These are phyloP conservation scores for Scheffersomyces quercinus DNA, from an alignment of 1,139 yeast species.

Conservation along the genomic window DNA sequence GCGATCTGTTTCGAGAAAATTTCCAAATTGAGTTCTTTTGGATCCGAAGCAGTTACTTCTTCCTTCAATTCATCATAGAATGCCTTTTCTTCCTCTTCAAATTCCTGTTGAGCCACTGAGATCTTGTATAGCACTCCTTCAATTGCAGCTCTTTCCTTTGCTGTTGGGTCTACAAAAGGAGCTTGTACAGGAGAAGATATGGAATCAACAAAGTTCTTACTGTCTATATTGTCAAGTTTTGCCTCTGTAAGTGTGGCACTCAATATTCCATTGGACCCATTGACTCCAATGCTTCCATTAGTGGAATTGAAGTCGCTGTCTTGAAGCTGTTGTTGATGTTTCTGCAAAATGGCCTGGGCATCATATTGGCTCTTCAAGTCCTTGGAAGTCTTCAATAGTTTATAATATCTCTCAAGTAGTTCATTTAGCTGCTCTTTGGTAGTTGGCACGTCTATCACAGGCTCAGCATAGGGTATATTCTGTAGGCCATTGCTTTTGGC, in stretches of 20 bases:
- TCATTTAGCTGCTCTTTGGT: constrained; percentile 32
- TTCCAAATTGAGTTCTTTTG: constrained; percentile 39
- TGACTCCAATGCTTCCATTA: constrained; percentile 7
- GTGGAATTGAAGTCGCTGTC: constrained; percentile 9
- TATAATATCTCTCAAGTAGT: constrained; percentile 34
- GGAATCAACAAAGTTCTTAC: constrained; percentile 3
- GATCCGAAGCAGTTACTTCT: constrained; percentile 4
- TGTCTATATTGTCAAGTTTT: constrained; percentile 2
- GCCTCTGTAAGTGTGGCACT: not conserved
- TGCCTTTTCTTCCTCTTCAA: constrained; percentile 22
- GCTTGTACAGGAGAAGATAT: constrained; percentile 3
- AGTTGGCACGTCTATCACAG: constrained; percentile 22
- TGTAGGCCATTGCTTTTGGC: not conserved
- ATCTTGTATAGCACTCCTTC: constrained; percentile 34
- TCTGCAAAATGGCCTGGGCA: constrained; percentile 10
- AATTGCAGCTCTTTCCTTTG: constrained; percentile 24
- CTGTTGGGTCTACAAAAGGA: constrained; percentile 19
- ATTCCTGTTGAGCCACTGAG: constrained; percentile 30
- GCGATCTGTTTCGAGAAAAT: constrained; percentile 67
- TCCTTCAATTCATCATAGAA: constrained; percentile 18
- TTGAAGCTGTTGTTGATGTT: too few species aligned
- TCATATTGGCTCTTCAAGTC: constrained; percentile 20
- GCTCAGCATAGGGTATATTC: constrained; percentile 1
- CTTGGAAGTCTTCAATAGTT: constrained; percentile 20
- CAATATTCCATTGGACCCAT: constrained; percentile 2